phyloP scores from a whole-genome alignment of 1,284 basidiomycete genomes.

The Bondarzewia mesenterica region DNA sequence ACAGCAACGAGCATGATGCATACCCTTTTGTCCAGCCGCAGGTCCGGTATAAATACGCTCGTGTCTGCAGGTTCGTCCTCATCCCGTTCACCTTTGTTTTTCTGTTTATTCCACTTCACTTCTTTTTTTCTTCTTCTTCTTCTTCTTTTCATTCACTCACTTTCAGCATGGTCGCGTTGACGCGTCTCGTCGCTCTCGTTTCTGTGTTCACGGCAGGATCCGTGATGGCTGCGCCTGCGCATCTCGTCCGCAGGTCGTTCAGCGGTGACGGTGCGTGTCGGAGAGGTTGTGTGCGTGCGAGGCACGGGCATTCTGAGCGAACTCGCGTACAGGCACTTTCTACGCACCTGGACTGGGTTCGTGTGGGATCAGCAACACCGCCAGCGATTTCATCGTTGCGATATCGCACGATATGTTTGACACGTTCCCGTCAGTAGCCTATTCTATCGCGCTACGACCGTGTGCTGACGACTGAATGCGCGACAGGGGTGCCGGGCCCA shows the following conservation, averaged over 20 bases:
- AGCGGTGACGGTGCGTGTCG: not conserved
- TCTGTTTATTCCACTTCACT: not conserved
- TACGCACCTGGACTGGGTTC: constrained; percentile 28
- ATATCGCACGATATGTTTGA: constrained; percentile 24
- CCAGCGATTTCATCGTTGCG: constrained; percentile 25
- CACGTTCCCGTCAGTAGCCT: constrained; percentile 19
- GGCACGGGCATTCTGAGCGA: too few relatives aligned
- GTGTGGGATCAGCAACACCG: constrained; percentile 26
- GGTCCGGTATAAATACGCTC: too few relatives aligned
- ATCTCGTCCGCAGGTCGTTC: not conserved
- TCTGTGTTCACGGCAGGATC: not conserved
- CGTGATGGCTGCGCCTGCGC: not conserved
- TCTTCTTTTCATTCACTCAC: not conserved
- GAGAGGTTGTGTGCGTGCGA: not conserved
- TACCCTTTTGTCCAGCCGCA: too few relatives aligned
- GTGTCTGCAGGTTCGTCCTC: too few relatives aligned
- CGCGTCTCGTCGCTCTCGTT: not conserved
- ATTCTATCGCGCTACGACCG: not conserved
- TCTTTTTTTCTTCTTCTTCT: not conserved
- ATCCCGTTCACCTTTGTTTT: not conserved
- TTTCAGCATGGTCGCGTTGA: constrained; percentile 3
- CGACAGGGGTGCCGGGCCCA: not conserved
- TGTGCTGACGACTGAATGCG: not conserved
- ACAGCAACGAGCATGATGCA: too few relatives aligned
- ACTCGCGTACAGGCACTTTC: constrained; percentile 15